phyloP scores from a whole-genome alignment of 2,329 filamentous ascomycete species.

The Talaromyces sp. region DNA sequence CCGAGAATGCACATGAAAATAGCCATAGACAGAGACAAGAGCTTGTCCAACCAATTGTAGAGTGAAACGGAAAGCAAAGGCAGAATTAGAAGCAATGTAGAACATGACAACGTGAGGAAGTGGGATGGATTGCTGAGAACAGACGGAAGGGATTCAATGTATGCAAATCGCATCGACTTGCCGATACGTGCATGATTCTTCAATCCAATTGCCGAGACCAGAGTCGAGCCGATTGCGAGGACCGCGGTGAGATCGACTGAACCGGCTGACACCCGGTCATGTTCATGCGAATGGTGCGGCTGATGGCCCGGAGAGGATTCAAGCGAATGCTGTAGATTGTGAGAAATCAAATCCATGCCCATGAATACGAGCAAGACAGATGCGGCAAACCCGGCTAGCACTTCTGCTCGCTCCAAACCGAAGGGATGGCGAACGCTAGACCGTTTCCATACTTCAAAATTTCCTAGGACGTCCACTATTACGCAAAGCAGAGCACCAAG shows the following conservation, averaged over 20 bases:
- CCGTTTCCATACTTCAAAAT: conserved; percentile 96
- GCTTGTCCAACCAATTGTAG: conserved; percentile 76
- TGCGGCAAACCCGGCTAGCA: conserved; percentile 92
- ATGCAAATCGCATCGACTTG: conserved; percentile 80
- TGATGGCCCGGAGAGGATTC: conserved; percentile 71
- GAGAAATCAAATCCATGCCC: conserved; percentile 89
- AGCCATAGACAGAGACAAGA: conserved; percentile 75
- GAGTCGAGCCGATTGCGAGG: conserved; percentile 73
- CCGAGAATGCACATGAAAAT: conserved; percentile 85
- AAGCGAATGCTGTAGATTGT: conserved; percentile 88
- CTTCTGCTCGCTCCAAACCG: conserved; percentile 82
- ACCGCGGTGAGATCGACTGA: conserved; percentile 75
- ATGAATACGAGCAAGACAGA: conserved; percentile 96
- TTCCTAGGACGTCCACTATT: conserved; percentile 83
- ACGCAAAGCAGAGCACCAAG: conserved; percentile 88
- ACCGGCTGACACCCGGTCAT: conserved; percentile 66
- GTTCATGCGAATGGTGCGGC: conserved; percentile 64
- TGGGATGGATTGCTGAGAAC: conserved; percentile 94
- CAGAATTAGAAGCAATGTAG: conserved; percentile 70
- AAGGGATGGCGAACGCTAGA: conserved; percentile 92
- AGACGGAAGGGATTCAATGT: conserved; percentile 73
- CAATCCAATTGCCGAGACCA: conserved; percentile 79
- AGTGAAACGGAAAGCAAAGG: conserved; percentile 76
- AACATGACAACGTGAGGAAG: conserved; percentile 86
- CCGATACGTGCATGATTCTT: conserved; percentile 90